Percentiles rank a stretch among this genome's conserved stretches.
These are phyloP conservation scores for Penicillium turbatum DNA, from an alignment of 495 filamentous ascomycete genomes.

Conservation along the genomic window DNA sequence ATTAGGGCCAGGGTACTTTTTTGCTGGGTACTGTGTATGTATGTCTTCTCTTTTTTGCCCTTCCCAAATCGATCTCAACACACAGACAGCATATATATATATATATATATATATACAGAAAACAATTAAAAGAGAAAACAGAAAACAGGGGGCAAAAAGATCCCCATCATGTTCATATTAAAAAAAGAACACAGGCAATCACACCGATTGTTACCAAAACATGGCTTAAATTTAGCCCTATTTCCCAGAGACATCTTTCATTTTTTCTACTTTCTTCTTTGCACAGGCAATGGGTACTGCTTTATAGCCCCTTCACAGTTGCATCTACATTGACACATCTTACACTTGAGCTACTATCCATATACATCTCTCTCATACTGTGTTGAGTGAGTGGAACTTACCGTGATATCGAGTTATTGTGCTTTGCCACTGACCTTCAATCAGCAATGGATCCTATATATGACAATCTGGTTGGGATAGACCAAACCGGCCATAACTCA, in stretches of 20 bases:
- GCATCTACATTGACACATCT: constrained; percentile 1
- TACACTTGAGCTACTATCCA: neutral
- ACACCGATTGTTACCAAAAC: constrained; percentile 31
- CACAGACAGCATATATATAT: neutral
- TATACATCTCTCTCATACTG: neutral
- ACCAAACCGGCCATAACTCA: constrained; percentile 14
- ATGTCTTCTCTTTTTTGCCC: constrained; percentile 1
- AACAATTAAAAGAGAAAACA: neutral
- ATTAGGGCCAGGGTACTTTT: constrained; percentile 9
- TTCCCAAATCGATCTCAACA: neutral
- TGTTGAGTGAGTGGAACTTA: neutral
- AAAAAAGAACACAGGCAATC: constrained; percentile 13
- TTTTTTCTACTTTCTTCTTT: constrained; percentile 12
- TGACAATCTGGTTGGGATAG: constrained; percentile 28
- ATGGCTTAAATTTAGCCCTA: constrained; percentile 30
- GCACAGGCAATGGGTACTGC: neutral
- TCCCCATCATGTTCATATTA: neutral
- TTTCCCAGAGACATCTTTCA: constrained; percentile 20
- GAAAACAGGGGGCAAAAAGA: constrained; percentile 8
- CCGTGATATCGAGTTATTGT: neutral
- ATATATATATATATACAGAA: neutral
- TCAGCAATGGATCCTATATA: constrained; percentile 35
- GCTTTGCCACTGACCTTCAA: neutral
- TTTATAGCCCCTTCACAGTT: neutral
- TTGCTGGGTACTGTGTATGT: neutral